Evolutionary conservation across 176 grass and related monocot species (phyloP), one percentile per base, ranked within the genome.

Genomic region (Triticum monococcum): DNA sequence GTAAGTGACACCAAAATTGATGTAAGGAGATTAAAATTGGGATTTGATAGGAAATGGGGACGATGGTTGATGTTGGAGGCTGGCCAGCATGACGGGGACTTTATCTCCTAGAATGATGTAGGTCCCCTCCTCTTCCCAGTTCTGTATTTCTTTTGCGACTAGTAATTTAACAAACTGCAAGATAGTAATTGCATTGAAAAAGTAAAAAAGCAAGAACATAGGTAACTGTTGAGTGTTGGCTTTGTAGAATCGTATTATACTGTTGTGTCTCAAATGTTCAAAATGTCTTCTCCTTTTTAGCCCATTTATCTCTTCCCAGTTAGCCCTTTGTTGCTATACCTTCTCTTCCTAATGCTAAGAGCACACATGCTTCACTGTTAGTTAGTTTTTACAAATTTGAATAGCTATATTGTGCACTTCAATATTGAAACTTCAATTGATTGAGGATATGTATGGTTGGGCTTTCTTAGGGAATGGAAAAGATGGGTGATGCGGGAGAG

Each of bases 11-110:
- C 13, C 46, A 52, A 20, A 77, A 25, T 64, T 88, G 4, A 64
- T 88, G 35, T 78, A 81, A 91, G 64, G 64, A 91, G 65, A 88
- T 85, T 85, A 91, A 91, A 91, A 89, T 91, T 94, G 91, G 75
- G 92, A 91, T 93, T 98, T 98, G 86, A 93, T 95, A 98, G 92
- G 95, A 75, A 90, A 66, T 96, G 93, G 93, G 90, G 86, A 98
- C 74, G 90, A 98, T 94, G 96, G 96, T 94, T 98, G 94, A 98
- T 89, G 75, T 88, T 87, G 86, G 91, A 87, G 87, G 63, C 87
- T 79, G 61, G 83, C 83, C 86, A 88, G 77, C 87, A 85, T 90
- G 86, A 88, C 17, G 81, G 84, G 89, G 83, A 79, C 88, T 73
- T 72, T 83, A 81, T 90, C 56, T 83, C 87, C 84, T 95, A 87